These are phyloP conservation scores for Fusarium sp. DNA, from an alignment of 2,329 filamentous ascomycete genomes.

Conservation along the genomic window DNA sequence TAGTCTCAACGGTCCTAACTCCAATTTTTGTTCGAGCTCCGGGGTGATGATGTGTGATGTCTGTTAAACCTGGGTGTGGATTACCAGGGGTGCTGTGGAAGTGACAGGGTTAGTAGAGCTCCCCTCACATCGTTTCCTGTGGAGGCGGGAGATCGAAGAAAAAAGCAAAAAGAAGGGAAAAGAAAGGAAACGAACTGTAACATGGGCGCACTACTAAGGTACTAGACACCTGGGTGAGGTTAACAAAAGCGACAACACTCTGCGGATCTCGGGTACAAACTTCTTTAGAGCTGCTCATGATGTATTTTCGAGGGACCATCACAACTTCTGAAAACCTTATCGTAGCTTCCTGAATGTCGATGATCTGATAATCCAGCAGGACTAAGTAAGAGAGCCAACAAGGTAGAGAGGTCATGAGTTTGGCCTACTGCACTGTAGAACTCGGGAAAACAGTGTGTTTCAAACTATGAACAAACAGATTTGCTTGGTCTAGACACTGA, in stretches of 20 bases:
- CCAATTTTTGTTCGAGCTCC: constrained; percentile 6
- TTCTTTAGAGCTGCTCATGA: neutral
- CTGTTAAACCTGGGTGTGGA: constrained; percentile 12
- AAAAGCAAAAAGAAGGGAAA: constrained; percentile 35
- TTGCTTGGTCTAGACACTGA: neutral
- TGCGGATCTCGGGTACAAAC: neutral
- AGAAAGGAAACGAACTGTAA: constrained; percentile 33
- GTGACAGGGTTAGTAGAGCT: constrained; percentile 18
- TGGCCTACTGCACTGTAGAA: neutral
- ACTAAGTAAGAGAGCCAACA: neutral
- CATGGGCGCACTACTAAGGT: constrained; percentile 11
- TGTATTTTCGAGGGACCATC: too few species aligned
- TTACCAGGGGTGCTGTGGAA: constrained; percentile 25
- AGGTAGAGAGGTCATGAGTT: neutral
- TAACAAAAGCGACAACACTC: constrained; percentile 6
- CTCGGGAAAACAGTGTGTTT: constrained; percentile 1
- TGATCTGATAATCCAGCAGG: neutral
- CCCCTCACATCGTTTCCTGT: constrained; percentile 31
- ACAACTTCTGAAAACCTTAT: neutral
- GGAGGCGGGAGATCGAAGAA: constrained; percentile 43
- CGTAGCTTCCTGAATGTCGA: neutral
- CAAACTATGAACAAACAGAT: neutral
- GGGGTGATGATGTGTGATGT: constrained; percentile 10
- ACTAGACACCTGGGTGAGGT: constrained; percentile 24
- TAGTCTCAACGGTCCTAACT: constrained; percentile 14